These are phyloP conservation scores for Ilex aquifolium DNA, from an alignment of 257 asterid genomes.

Conservation along the genomic window DNA sequence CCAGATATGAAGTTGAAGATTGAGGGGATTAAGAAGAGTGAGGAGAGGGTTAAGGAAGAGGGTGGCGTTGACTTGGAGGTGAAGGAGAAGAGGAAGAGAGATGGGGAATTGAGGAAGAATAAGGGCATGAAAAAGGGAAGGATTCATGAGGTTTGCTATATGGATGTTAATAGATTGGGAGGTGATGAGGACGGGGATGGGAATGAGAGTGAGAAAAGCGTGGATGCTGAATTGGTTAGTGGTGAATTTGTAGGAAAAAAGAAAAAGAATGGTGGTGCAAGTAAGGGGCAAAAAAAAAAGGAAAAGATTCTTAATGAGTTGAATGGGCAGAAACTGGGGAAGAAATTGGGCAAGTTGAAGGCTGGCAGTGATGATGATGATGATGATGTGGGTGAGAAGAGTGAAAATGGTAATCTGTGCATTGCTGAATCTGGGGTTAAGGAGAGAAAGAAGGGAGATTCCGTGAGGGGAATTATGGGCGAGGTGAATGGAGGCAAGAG, in stretches of 20 bases:
- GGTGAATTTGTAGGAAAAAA: conserved; percentile 15
- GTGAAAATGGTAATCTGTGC: conserved; percentile 5
- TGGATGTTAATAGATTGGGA: too few species aligned
- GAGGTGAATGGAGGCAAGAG: conserved; percentile 14
- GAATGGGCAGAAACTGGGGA: too few species aligned
- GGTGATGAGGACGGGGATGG: neutral
- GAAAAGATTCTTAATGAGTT: too few species aligned
- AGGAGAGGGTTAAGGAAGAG: conserved; percentile 13
- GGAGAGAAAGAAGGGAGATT: conserved; percentile 17
- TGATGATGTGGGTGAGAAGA: conserved; percentile 8
- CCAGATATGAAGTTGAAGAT: conserved; percentile 73
- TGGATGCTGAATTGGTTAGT: conserved; percentile 48
- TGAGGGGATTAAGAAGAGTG: conserved; percentile 38
- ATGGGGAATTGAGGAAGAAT: conserved; percentile 9
- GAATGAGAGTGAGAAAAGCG: conserved; percentile 57
- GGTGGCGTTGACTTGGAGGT: conserved; percentile 3
- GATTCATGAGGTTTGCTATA: too few species aligned
- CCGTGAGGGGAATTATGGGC: conserved; percentile 13
- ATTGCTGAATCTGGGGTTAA: conserved; percentile 8
- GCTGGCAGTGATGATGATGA: neutral
- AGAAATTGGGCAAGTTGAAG: too few species aligned
- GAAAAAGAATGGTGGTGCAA: conserved; percentile 4
- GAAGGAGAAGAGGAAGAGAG: conserved; percentile 29
- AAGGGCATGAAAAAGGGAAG: conserved; percentile 20
- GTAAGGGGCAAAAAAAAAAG: too few species aligned